Evolutionary conservation across 306 rosid species (phyloP).

Genomic region (Hippophae tibetana): DNA sequence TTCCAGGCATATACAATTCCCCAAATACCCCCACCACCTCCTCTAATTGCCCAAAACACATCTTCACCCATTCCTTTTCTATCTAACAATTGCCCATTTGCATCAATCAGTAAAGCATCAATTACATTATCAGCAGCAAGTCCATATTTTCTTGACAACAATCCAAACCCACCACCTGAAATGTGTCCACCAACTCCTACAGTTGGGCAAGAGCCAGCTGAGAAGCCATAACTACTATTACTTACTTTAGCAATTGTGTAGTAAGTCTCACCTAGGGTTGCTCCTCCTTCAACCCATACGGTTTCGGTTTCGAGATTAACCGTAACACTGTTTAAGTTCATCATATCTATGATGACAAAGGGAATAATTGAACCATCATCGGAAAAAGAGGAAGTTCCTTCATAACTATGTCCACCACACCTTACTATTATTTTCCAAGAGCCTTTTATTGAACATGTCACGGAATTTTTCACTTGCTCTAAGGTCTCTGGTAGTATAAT

Average conservation of each 20-base stretch:
- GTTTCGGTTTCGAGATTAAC: conserved; percentile 26
- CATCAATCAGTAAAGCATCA: conserved; percentile 45
- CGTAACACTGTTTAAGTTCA: conserved; percentile 23
- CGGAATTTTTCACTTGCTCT: conserved; percentile 56
- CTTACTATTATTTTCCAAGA: conserved; percentile 50
- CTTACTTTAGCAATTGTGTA: conserved; percentile 44
- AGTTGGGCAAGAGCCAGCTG: conserved; percentile 54
- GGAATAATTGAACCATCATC: conserved; percentile 41
- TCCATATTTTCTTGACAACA: conserved; percentile 56
- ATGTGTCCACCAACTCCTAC: conserved; percentile 62
- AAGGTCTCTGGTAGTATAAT: conserved; percentile 54
- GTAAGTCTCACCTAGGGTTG: conserved; percentile 54
- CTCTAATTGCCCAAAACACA: conserved; percentile 67
- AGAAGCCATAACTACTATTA: conserved; percentile 36
- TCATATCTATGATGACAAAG: conserved; percentile 31
- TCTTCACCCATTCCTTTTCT: conserved; percentile 60
- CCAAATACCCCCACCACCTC: conserved; percentile 68
- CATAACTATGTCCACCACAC: conserved; percentile 84
- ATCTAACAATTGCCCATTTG: conserved; percentile 42
- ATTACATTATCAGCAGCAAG: conserved; percentile 48
- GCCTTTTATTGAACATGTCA: conserved; percentile 52
- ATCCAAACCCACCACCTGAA: conserved; percentile 71
- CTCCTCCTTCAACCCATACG: conserved; percentile 63
- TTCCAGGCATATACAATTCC: conserved; percentile 56
- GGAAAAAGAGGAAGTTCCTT: conserved; percentile 72